Percentiles rank a stretch among this genome's conserved stretches.
phyloP scores from a whole-genome alignment of 495 filamentous ascomycete genomes.

The Lindgomyces ingoldianus region DNA sequence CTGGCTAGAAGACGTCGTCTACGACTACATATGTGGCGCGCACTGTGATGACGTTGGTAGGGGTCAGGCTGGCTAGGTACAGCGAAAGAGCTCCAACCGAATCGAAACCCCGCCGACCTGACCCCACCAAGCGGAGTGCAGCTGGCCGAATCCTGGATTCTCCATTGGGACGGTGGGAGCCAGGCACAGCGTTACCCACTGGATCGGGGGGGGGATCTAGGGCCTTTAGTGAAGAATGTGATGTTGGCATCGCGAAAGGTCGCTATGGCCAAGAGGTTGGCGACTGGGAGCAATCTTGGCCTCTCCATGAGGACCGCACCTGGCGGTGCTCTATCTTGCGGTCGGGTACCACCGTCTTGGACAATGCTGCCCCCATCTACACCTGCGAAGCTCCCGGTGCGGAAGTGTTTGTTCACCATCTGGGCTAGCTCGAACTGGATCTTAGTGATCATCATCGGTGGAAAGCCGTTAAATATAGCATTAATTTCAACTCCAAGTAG shows the following conservation, averaged over 20 bases:
- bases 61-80: background rate
- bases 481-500: too few relatives aligned
- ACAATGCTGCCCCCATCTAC: too few relatives aligned
- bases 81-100: background rate
- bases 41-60: background rate
- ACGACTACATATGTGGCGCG: background rate
- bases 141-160: background rate
- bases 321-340: too few relatives aligned
- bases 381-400: too few relatives aligned
- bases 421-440: too few relatives aligned
- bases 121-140: background rate
- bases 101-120: background rate
- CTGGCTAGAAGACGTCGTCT: background rate
- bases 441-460: too few relatives aligned
- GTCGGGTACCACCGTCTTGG: background rate
- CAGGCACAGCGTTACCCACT: too few relatives aligned
- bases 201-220: too few relatives aligned
- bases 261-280: background rate
- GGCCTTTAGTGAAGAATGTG: too few relatives aligned
- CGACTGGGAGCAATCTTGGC: background rate
- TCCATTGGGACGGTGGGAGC: too few relatives aligned
- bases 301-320: background rate
- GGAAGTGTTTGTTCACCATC: too few relatives aligned
- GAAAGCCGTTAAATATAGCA: too few relatives aligned
- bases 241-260: background rate